Evolutionary conservation across 2,329 filamentous ascomycete genomes (phyloP).

Genomic region (Pestalotiopsis sp.): DNA sequence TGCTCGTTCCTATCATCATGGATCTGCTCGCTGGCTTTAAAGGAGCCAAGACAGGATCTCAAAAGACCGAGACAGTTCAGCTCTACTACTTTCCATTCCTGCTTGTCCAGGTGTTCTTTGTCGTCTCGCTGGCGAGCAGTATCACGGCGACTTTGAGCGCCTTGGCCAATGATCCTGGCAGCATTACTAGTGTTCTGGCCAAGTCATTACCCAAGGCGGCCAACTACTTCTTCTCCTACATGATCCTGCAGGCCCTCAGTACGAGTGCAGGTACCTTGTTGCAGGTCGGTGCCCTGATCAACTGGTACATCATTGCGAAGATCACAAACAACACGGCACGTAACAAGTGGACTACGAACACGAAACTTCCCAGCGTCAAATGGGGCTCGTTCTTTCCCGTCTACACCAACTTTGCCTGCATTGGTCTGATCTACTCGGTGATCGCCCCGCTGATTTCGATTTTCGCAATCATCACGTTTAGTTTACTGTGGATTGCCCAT

Average conservation of each 20-base stretch:
- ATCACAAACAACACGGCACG: constrained; percentile 81
- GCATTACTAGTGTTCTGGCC: constrained; percentile 73
- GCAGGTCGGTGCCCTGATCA: constrained; percentile 76
- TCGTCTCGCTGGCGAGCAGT: constrained; percentile 82
- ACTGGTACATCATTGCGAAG: constrained; percentile 81
- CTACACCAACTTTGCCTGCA: constrained; percentile 95
- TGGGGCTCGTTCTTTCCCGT: constrained; percentile 97
- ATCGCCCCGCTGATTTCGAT: constrained; percentile 88
- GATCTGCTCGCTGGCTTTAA: constrained; percentile 72
- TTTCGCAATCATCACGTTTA: constrained; percentile 92
- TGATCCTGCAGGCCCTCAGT: constrained; percentile 91
- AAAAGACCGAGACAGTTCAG: constrained; percentile 82
- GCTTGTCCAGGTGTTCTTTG: constrained; percentile 92
- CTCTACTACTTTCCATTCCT: constrained; percentile 92
- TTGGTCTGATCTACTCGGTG: constrained; percentile 85
- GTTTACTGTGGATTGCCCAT: constrained; percentile 90
- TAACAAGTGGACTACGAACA: constrained; percentile 86
- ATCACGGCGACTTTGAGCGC: constrained; percentile 66
- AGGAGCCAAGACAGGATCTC: constrained; percentile 81
- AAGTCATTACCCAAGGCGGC: constrained; percentile 80
- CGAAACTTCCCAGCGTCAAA: constrained; percentile 72
- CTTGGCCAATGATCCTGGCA: constrained; percentile 59
- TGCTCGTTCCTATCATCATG: constrained; percentile 81
- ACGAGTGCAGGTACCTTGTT: constrained; percentile 88
- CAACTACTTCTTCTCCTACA: constrained; percentile 99